These are phyloP conservation scores for Astrothelium subdiscretum DNA, from an alignment of 495 filamentous ascomycete species.

Conservation along the genomic window DNA sequence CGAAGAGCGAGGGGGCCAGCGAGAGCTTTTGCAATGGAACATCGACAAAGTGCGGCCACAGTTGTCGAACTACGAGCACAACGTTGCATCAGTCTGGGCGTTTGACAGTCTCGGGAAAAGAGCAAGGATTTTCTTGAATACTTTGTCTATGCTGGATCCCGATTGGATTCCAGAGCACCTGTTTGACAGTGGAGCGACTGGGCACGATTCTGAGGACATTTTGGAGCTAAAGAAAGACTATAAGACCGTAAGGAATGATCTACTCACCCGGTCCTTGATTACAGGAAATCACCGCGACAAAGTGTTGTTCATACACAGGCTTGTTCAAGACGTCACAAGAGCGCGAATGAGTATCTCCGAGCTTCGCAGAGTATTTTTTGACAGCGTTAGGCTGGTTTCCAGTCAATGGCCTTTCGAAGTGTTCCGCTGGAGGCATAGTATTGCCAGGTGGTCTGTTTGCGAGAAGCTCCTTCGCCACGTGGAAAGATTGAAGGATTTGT, in stretches of 20 bases:
- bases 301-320: slow-evolving; percentile 22
- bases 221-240: background rate
- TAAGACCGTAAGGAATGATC: background rate
- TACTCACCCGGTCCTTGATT: background rate
- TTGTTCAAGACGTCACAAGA: slow-evolving; percentile 24
- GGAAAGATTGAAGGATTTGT: slow-evolving; percentile 14
- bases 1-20: background rate
- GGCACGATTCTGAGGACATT: background rate
- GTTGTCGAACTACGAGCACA: background rate
- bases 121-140: slow-evolving; percentile 6
- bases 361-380: background rate
- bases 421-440: background rate
- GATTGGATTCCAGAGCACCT: slow-evolving; percentile 17
- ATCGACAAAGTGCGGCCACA: background rate
- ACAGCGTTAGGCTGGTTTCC: background rate
- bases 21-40: slow-evolving; percentile 6
- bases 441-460: slow-evolving; percentile 21
- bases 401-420: background rate
- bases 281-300: slow-evolving; percentile 3
- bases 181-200: background rate
- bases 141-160: slow-evolving; percentile 19
- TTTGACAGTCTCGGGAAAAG: slow-evolving; percentile 3
- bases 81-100: background rate
- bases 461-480: slow-evolving; percentile 21
- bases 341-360: slow-evolving; percentile 12